phyloP scores from a whole-genome alignment of 352 stramenopile genomes.

The Phytophthora nicotianae region DNA sequence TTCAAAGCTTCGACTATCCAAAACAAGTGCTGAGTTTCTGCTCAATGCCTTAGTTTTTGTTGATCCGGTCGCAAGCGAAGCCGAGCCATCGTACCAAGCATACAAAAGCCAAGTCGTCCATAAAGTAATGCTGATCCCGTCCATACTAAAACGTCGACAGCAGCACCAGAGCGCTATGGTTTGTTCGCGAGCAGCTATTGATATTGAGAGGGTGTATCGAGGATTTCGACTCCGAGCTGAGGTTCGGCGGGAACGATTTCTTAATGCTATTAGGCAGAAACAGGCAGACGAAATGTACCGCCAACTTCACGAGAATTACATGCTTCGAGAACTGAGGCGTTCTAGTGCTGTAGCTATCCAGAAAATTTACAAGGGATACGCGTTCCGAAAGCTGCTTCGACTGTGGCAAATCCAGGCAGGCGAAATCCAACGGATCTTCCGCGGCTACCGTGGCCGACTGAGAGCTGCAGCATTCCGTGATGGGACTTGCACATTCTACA shows the following conservation, averaged over 20 bases:
- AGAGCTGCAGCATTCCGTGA: slow-evolving; percentile 66
- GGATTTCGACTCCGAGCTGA: slow-evolving; percentile 64
- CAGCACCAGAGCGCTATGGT: slow-evolving; percentile 21
- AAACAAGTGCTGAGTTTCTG: slow-evolving; percentile 51
- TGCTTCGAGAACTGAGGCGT: slow-evolving; percentile 55
- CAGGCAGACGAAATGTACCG: slow-evolving; percentile 52
- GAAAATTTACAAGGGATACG: slow-evolving; percentile 59
- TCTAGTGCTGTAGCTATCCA: slow-evolving; percentile 56
- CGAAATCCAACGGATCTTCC: slow-evolving; percentile 61
- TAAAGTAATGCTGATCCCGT: slow-evolving; percentile 51
- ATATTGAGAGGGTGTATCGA: slow-evolving; percentile 58
- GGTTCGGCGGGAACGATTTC: slow-evolving; percentile 43
- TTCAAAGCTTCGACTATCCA: slow-evolving; percentile 45
- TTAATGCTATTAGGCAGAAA: slow-evolving; percentile 53
- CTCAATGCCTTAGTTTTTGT: slow-evolving; percentile 58
- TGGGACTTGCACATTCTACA: slow-evolving; percentile 72
- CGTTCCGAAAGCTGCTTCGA: slow-evolving; percentile 35
- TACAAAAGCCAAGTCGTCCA: slow-evolving; percentile 18
- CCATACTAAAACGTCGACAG: slow-evolving; percentile 48
- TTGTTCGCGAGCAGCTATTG: slow-evolving; percentile 38
- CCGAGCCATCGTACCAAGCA: not conserved
- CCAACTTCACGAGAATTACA: slow-evolving; percentile 37
- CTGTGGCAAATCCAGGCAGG: slow-evolving; percentile 39
- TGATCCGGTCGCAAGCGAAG: slow-evolving; percentile 16
- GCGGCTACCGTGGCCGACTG: slow-evolving; percentile 55